Base-by-base conservation (phyloP, 371 early-diverging fungal species). In the Rhizomucor pusillus region DNA sequence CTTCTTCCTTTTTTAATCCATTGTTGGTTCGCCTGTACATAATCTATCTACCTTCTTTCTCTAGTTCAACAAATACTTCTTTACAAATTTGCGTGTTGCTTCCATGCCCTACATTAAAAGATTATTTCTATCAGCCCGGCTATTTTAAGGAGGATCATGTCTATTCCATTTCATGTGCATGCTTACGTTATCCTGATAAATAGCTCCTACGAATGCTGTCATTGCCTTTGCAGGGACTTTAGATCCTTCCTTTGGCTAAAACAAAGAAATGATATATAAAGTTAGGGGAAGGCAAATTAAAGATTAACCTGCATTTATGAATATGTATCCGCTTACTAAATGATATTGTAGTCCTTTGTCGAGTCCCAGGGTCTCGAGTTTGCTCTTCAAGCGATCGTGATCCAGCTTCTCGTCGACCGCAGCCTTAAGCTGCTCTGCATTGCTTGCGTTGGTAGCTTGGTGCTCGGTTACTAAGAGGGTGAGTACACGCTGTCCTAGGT, bases 401-500 rank as follows among this genome's bases (percentile, higher is more conserved):
- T 51, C 56, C 6, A 47, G 48, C 9, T 56, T 29, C 19, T 55
- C 33, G 1, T 39, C 23, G 33, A 65, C 54, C 45, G 56, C 43
- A 3, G 56, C 58, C 7, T 47, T 22, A 11, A 14, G 11, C 20
- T 57, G 13, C 40, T 56, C 60, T 18, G 54, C 52, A 19, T 35
- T 47, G 10, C 49, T 55, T 45, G 47, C 63, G 11, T 62, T 47
- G 2, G 45, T 29, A 43, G 60, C 41, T 24, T 50, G 63, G 16
- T 43, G 44, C 34, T 71, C 73, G 1, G 59, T 48, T 18, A 64
- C 66, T 50, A 66, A 66, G 19, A 66, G 66, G 18, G 62, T 61
- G 19, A 79, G 51, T n/a, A 63, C 67, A 34, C 72, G 74, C 34
- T 63, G 71, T 60, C 87, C 88, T 10, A 87, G 52, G 60, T 68